Conservation (phyloP, 2,329 filamentous ascomycete species). For the Niveomyces coronatus region DNA sequence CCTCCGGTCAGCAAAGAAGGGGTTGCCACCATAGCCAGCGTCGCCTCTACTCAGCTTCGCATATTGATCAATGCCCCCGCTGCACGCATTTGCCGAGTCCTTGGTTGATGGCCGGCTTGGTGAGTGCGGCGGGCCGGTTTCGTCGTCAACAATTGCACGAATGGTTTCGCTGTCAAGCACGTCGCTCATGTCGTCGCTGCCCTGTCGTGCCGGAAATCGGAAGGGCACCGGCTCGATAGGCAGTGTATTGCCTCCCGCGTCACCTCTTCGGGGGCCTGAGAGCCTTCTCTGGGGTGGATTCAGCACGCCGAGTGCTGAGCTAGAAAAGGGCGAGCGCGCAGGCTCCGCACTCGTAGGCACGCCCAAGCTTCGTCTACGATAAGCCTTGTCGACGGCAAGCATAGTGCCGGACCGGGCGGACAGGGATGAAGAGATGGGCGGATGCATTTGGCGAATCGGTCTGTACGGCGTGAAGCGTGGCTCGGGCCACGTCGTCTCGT, state of each 20-base stretch:
- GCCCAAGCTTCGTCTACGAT: conserved; percentile 46
- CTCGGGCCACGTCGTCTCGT: conserved; percentile 82
- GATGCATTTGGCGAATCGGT: conserved; percentile 44
- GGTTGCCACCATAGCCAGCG: conserved; percentile 48
- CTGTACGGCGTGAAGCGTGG: conserved; percentile 82
- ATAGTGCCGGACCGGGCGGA: conserved; percentile 30
- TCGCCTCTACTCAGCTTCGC: conserved; percentile 61
- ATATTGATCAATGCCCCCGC: conserved; percentile 34
- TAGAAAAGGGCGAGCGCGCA: conserved; percentile 21
- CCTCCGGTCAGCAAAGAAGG: too few relatives aligned
- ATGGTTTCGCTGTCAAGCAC: conserved; percentile 15
- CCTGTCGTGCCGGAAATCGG: conserved; percentile 24
- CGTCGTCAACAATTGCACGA: conserved; percentile 5
- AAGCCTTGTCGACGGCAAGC: conserved; percentile 49
- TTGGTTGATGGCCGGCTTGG: conserved; percentile 24
- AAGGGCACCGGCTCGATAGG: conserved; percentile 44
- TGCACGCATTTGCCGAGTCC: conserved; percentile 22
- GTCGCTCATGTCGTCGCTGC: conserved; percentile 22
- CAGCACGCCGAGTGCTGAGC: conserved; percentile 10
- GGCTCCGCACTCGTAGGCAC: conserved; percentile 25
- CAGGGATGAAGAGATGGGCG: conserved; percentile 18
- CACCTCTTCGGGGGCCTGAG: conserved; percentile 9
- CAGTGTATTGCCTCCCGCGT: conserved; percentile 21
- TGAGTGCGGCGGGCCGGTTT: conserved; percentile 1
- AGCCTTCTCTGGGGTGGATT: conserved; percentile 3